Percentiles rank a stretch among this genome's conserved stretches.
These are phyloP conservation scores for Rhizopogon rudus DNA, from an alignment of 768 basidiomycete genomes.

Conservation along the genomic window DNA sequence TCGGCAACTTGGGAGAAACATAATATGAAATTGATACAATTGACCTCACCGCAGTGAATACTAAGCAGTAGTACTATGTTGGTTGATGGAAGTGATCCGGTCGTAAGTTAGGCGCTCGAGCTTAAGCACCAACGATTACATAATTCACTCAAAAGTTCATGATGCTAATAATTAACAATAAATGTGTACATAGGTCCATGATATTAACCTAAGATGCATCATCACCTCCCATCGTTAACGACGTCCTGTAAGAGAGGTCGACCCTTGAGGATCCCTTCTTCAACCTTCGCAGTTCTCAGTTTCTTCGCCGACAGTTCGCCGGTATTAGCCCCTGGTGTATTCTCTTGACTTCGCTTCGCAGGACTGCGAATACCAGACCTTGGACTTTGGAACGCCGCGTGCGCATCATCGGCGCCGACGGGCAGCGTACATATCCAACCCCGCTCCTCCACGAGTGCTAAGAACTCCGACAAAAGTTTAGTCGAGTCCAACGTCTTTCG, in stretches of 20 bases:
- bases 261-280: constrained; percentile 45
- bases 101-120: too few relatives aligned
- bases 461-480: constrained; percentile 66
- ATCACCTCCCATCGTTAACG: constrained; percentile 36
- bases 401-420: constrained; percentile 46
- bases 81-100: too few relatives aligned
- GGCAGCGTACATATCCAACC: constrained; percentile 69
- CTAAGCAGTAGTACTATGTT: too few relatives aligned
- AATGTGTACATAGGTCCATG: constrained; percentile 16
- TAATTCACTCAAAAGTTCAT: too few relatives aligned
- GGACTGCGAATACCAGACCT: constrained; percentile 8
- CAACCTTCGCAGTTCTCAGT: constrained; percentile 26
- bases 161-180: background rate
- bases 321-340: constrained; percentile 4
- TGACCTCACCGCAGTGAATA: too few relatives aligned
- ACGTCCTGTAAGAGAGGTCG: constrained; percentile 61
- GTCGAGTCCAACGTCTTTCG: constrained; percentile 64
- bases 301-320: constrained; percentile 27
- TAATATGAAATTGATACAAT: too few relatives aligned
- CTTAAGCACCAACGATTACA: too few relatives aligned
- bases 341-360: constrained; percentile 4
- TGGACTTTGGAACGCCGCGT: constrained; percentile 32
- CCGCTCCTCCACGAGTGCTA: constrained; percentile 65
- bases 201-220: constrained; percentile 31
- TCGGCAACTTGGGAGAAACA: too few relatives aligned